phyloP scores from a whole-genome alignment of 345 rosid species.

The Boechera retrofracta region DNA sequence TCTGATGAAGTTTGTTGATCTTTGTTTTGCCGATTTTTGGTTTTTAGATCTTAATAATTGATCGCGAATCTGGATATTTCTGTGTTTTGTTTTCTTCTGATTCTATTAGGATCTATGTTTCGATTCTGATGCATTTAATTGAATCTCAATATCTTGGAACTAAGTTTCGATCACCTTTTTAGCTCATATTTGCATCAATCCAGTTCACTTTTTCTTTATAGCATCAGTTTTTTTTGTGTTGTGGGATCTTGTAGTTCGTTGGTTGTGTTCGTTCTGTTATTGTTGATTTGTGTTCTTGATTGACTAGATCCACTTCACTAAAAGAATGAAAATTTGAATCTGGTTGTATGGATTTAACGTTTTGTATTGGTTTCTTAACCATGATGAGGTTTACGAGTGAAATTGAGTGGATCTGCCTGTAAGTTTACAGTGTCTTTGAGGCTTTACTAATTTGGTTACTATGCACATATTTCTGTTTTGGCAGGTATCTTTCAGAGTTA shows the following conservation, averaged over 20 bases:
- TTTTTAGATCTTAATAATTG: conserved; percentile 28
- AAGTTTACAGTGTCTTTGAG: conserved; percentile 6
- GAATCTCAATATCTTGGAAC: too few relatives aligned
- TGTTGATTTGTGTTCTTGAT: conserved; percentile 23
- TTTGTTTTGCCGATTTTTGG: conserved; percentile 19
- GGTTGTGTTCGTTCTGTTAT: not conserved
- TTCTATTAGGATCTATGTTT: conserved; percentile 1
- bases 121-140: conserved; percentile 7
- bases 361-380: not conserved
- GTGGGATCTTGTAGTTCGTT: conserved; percentile 5
- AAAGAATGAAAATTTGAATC: conserved; percentile 24
- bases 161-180: not conserved
- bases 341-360: not conserved
- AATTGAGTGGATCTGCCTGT: conserved; percentile 13
- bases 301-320: conserved; percentile 25
- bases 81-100: not conserved
- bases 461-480: conserved; percentile 13
- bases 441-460: conserved; percentile 12
- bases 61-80: conserved; percentile 3
- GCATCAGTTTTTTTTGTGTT: not conserved
- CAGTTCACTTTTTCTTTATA: not conserved
- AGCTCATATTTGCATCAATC: conserved; percentile 8
- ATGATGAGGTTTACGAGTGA: conserved; percentile 12
- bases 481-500: conserved; percentile 81
- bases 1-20: conserved; percentile 13